phyloP scores from a whole-genome alignment of 2,329 filamentous ascomycete species.

The Clonostachys rhizophaga region DNA sequence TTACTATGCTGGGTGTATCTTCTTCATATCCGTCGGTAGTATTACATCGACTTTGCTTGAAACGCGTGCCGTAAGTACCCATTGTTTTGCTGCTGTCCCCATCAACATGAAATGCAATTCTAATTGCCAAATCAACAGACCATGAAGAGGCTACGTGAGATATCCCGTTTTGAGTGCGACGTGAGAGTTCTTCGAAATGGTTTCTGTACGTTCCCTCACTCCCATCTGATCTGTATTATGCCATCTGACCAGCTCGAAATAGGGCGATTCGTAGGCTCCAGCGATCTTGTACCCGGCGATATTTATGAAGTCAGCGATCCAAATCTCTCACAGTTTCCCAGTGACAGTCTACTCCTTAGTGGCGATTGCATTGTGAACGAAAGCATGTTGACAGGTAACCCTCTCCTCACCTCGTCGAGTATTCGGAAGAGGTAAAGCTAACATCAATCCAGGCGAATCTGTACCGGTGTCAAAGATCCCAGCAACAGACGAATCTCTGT shows the following conservation, averaged over 20 bases:
- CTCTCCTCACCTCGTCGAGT: too few relatives aligned
- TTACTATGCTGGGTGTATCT: conserved; percentile 94
- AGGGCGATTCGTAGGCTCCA: conserved; percentile 68
- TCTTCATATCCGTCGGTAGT: conserved; percentile 88
- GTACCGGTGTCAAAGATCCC: conserved; percentile 93
- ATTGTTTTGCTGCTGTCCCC: background rate
- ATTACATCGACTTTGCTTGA: conserved; percentile 87
- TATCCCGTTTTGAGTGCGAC: conserved; percentile 93
- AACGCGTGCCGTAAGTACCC: conserved; percentile 37
- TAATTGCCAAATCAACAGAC: conserved; percentile 37
- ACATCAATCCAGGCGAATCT: conserved; percentile 61
- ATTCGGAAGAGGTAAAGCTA: too few relatives aligned
- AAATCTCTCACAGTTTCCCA: conserved; percentile 80
- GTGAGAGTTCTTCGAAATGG: conserved; percentile 89
- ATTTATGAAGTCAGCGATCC: conserved; percentile 97
- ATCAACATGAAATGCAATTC: background rate
- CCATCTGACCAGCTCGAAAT: background rate
- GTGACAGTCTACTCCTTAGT: conserved; percentile 84
- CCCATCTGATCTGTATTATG: background rate
- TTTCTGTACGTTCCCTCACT: conserved; percentile 48
- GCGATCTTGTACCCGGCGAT: conserved; percentile 89
- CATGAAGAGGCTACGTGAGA: conserved; percentile 84
- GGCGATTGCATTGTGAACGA: conserved; percentile 99
- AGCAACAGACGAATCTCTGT: conserved; percentile 74
- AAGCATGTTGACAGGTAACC: conserved; percentile 68